A percentile compares a stretch with the other conserved stretches of the same genome.
Conservation (phyloP, 164 flowering plant genomes). For the Vitis amurensis region DNA sequence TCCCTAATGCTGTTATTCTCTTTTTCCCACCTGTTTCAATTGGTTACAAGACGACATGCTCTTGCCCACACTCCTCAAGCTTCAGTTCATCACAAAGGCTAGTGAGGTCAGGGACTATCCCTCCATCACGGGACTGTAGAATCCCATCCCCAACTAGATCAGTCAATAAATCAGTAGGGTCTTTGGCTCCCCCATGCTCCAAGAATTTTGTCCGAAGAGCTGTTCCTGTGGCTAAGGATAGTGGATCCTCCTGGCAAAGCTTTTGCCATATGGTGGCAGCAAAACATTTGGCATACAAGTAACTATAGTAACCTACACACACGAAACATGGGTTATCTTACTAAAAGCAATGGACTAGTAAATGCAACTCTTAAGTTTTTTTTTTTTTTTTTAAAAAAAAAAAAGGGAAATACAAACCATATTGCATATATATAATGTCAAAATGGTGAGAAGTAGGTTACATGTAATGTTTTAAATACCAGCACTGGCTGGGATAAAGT, state of each 20-base stretch:
- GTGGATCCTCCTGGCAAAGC: slow-evolving; percentile 77
- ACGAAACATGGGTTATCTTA: slow-evolving; percentile 2
- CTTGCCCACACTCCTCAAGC: slow-evolving; percentile 12
- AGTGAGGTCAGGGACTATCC: slow-evolving; percentile 65
- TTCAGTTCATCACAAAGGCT: slow-evolving; percentile 65
- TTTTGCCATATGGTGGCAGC: slow-evolving; percentile 89
- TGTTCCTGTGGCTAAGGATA: slow-evolving; percentile 67
- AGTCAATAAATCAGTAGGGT: slow-evolving; percentile 59
- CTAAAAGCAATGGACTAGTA: no score
- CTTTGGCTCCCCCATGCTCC: slow-evolving; percentile 94
- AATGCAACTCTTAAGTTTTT: background rate
- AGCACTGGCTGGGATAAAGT: no score
- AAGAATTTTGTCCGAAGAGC: slow-evolving; percentile 68
- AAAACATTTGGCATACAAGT: slow-evolving; percentile 89
- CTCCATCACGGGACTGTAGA: slow-evolving; percentile 43
- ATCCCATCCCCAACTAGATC: slow-evolving; percentile 70
- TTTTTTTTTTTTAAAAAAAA: no score
- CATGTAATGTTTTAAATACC: no score
- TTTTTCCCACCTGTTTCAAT: background rate
- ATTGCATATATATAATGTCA: no score
- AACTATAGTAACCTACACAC: slow-evolving; percentile 83
- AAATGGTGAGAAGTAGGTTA: no score
- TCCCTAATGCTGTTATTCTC: no score
- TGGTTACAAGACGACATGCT: background rate
- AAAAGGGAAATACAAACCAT: no score